Conservation (phyloP, 768 basidiomycete genomes). For the Tylopilus felleus region DNA sequence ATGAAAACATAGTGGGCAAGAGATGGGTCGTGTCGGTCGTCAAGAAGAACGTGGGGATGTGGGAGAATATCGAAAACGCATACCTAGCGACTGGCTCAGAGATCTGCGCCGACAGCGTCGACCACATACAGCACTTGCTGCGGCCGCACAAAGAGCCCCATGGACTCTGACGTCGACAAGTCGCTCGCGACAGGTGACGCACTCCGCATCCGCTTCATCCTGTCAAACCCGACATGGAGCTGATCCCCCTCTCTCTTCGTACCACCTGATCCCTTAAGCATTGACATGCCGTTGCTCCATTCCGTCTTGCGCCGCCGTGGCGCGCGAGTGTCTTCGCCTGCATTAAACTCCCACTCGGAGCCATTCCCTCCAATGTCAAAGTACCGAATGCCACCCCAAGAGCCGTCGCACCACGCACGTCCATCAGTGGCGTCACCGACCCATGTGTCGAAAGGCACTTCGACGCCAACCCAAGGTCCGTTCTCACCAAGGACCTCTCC, state of each 20-base stretch:
- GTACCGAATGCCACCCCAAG: conserved; percentile 77
- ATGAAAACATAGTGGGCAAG: background rate
- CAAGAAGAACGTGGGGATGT: background rate
- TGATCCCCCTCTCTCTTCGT: conserved; percentile 59
- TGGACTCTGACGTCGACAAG: conserved; percentile 56
- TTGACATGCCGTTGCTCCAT: conserved; percentile 31
- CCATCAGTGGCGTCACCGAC: conserved; percentile 49
- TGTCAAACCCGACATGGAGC: conserved; percentile 36
- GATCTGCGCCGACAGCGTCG: conserved; percentile 69
- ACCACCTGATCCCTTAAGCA: conserved; percentile 34
- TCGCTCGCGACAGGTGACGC: conserved; percentile 64
- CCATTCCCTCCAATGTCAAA: conserved; percentile 67
- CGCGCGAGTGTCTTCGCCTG: conserved; percentile 37
- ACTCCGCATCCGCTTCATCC: conserved; percentile 60
- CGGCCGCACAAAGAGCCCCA: conserved; percentile 79
- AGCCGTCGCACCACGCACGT: conserved; percentile 86
- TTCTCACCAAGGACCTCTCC: conserved; percentile 78
- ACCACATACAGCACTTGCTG: conserved; percentile 87
- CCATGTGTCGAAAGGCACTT: conserved; percentile 69
- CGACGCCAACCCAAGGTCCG: conserved; percentile 90
- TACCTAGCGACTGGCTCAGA: conserved; percentile 34
- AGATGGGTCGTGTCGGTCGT: conserved; percentile 9
- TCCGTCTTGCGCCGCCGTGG: conserved; percentile 24
- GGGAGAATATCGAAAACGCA: background rate
- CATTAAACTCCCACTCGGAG: conserved; percentile 63